A percentile compares a stretch with the other conserved stretches of the same genome.
phyloP scores from a whole-genome alignment of 202 grass and related monocot genomes.

The Cymbopogon flexuosus region DNA sequence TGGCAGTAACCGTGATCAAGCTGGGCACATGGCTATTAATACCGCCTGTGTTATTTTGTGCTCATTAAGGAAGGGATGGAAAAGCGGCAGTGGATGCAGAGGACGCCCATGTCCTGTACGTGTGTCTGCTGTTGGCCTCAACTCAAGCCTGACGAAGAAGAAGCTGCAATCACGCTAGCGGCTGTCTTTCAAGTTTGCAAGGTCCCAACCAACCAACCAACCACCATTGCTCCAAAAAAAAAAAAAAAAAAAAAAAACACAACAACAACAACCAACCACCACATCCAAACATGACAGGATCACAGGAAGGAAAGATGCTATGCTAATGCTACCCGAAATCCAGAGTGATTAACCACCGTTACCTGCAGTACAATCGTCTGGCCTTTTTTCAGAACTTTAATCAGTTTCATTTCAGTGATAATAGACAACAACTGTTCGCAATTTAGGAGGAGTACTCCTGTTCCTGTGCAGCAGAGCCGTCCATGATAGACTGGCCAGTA shows the following conservation, averaged over 20 bases:
- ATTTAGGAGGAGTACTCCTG: not conserved
- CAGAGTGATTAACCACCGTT: not conserved
- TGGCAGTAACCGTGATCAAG: constrained; percentile 11
- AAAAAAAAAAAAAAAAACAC: too few species aligned
- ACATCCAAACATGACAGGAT: too few species aligned
- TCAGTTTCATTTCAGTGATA: not conserved
- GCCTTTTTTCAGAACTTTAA: not conserved
- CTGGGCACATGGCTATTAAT: constrained; percentile 30
- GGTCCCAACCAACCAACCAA: not conserved
- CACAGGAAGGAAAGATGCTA: not conserved
- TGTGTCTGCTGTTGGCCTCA: not conserved
- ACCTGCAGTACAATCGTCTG: not conserved
- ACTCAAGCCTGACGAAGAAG: not conserved
- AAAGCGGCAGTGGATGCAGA: not conserved
- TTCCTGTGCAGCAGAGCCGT: not conserved
- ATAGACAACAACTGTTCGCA: not conserved
- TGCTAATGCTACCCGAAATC: not conserved
- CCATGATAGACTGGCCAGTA: not conserved
- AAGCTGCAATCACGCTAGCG: constrained; percentile 15
- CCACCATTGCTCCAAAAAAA: too few species aligned
- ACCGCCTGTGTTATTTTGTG: not conserved
- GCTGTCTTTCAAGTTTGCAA: constrained; percentile 11
- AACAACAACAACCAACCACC: constrained; percentile 16
- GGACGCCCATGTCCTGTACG: constrained; percentile 23
- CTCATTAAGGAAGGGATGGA: not conserved